Evolutionary conservation across 768 basidiomycete genomes (phyloP), one percentile per base, ranked within the genome.

Genomic region (Amanita muscaria): DNA sequence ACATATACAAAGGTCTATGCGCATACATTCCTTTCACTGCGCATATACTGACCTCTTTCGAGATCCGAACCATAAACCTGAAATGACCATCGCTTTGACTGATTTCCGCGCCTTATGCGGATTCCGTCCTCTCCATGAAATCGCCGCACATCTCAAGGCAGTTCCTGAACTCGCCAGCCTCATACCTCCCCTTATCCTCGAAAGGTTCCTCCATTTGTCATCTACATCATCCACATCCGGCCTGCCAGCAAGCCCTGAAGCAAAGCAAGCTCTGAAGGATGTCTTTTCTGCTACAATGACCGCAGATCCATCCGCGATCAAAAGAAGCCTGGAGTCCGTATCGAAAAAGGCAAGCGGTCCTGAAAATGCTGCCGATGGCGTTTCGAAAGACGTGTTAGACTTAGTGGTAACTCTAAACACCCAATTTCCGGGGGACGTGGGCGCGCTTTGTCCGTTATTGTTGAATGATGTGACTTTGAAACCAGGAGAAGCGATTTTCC

Each of bases 21-120:
- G 35, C 35, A 11, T 18, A 10, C 5, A 21, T 38, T 36, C 41
- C n/a, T 18, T 16, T 29, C 36, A 42, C 9, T 5, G 27, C 15
- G 15, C 25, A 23, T 27, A 15, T 35, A 37, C 27, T 34, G 29
- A 24, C 34, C 41, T 35, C 11, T 5, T 29, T 31, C 4, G 43
- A 88, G 96, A 99, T 61, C 77, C 80, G 4, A 98, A 98, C 59
- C 96, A 99, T 56, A 99, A 99, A 64, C 96, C 96, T 2, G 96
- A 99, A 61, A 94, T 99, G 89, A 91, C 93, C n/a, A 73, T 99
- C 29, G 96, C 96, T 0, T 64, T 99, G 48, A 93, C 93, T 0
- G 78, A 82, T 11, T 98, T 98, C 70, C 69, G 69, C 30, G 96
- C 88, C 1, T 69, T 98, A 56, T 94, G 93, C 59, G 94, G 94